phyloP scores from a whole-genome alignment of 2,329 filamentous ascomycete genomes.

The Coleophoma crateriformis region DNA sequence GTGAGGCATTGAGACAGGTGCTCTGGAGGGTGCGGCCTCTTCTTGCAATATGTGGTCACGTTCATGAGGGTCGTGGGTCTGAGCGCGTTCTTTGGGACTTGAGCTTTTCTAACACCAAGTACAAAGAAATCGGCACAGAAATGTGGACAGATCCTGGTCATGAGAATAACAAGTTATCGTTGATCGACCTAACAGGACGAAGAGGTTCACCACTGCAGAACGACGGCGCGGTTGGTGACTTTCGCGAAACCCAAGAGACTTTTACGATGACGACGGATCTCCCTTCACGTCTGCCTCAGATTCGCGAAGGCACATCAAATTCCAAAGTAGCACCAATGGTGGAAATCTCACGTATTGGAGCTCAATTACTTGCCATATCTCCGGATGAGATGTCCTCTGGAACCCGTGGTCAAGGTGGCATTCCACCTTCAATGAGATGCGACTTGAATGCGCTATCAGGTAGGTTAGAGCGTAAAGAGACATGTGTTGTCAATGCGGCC shows the following conservation, averaged over 20 bases:
- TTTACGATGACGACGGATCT: not conserved
- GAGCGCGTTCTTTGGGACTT: conserved; percentile 58
- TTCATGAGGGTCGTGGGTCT: conserved; percentile 62
- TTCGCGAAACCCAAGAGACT: not conserved
- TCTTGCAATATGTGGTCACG: conserved; percentile 66
- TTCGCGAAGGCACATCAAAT: not conserved
- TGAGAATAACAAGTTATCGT: conserved; percentile 51
- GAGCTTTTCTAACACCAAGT: conserved; percentile 30
- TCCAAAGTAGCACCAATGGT: too few species aligned
- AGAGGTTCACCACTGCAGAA: conserved; percentile 37
- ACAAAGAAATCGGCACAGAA: conserved; percentile 36
- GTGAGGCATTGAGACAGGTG: conserved; percentile 49
- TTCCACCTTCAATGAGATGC: conserved; percentile 33
- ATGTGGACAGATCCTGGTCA: conserved; percentile 55
- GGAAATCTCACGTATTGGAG: conserved; percentile 4
- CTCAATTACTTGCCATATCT: conserved; percentile 7
- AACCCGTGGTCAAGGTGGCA: conserved; percentile 34
- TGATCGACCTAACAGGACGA: conserved; percentile 53
- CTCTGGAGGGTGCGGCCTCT: conserved; percentile 57
- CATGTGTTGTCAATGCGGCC: conserved; percentile 75
- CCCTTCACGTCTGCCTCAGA: not conserved
- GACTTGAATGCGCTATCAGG: conserved; percentile 35
- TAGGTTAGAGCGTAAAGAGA: conserved; percentile 45
- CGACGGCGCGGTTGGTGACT: conserved; percentile 28
- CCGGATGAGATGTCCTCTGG: conserved; percentile 10